These are phyloP conservation scores for Podaxis pistillaris DNA, from an alignment of 768 basidiomycete species.

Conservation along the genomic window DNA sequence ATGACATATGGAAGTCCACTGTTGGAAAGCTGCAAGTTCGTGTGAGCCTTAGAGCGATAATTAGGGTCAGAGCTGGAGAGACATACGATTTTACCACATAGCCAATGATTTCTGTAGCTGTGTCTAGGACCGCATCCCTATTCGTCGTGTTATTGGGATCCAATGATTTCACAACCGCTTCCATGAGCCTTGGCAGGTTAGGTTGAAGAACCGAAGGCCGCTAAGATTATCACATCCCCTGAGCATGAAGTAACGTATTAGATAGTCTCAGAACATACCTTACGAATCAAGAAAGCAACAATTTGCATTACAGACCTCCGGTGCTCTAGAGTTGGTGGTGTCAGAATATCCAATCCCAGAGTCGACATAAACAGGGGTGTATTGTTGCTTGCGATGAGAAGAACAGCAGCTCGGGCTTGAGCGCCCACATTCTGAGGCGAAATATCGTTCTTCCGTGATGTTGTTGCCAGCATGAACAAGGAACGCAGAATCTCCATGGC, in stretches of 20 bases:
- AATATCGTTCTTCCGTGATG: constrained; percentile 65
- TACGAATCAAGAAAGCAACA: constrained; percentile 89
- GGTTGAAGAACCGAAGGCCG: constrained; percentile 83
- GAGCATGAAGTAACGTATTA: neutral
- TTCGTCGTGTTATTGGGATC: constrained; percentile 82
- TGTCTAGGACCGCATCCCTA: constrained; percentile 83
- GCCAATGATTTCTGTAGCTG: constrained; percentile 92
- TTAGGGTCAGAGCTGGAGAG: neutral
- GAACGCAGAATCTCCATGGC: constrained; percentile 84
- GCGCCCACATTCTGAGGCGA: constrained; percentile 65
- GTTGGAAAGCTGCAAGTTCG: constrained; percentile 68
- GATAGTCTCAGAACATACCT: constrained; percentile 42
- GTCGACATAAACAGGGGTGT: constrained; percentile 95
- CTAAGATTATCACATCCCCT: constrained; percentile 32
- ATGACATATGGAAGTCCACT: constrained; percentile 88
- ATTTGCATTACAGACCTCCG: constrained; percentile 90
- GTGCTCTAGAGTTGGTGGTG: constrained; percentile 70
- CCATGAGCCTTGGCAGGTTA: constrained; percentile 81
- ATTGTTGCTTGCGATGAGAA: constrained; percentile 80
- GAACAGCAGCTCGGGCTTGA: constrained; percentile 79
- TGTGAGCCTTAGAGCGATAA: neutral
- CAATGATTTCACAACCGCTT: constrained; percentile 94
- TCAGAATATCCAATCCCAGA: constrained; percentile 83
- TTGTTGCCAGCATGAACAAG: constrained; percentile 80
- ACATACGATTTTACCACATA: constrained; percentile 90